Base-by-base conservation (phyloP, 2,329 filamentous ascomycete species). In the Myriosclerotinia curreyana region DNA sequence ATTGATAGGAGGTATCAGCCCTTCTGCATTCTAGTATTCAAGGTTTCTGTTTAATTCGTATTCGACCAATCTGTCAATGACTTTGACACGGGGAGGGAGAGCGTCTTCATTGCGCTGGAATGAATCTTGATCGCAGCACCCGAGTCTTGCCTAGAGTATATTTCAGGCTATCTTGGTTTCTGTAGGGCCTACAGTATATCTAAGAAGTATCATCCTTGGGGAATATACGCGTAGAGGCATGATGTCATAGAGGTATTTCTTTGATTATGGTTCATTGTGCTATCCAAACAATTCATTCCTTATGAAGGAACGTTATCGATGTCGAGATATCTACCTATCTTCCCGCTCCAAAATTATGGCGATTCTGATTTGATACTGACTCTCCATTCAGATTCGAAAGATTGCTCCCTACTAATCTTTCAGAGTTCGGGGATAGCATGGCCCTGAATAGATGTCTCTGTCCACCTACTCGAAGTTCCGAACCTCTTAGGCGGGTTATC, bases 291-390 rank as follows among this genome's bases (percentile, higher is more conserved):
- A 12, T 58, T 8, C 2, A 46, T 34, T 58, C 1, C 7, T 25
- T 7, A 6, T 36, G 7, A 48, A 36, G 20, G 20, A 36, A 34
- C 1, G 36, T 11, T 11, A 20, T 36, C 20, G 2, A 58, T 58
- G 15, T 36, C n/a, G 20, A 20, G 28, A 36, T 25, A 2, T 25
- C 42, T 20, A 11, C 14, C 5, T 20, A 8, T 31, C n/a, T 3
- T 34, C 12, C 0, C 31, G 31, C 14, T 28, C 28, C 34, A 34
- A 15, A n/a, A 1, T 36, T 3, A 58, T 11, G 20, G n/a, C 12
- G 28, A 36, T 48, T 48, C 42, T 46, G 42, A 58, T 58, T 48
- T 58, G 20, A 48, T 58, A 22, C 42, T 22, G 22, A 22, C n/a
- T 58, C 8, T 58, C 31, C 28, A 48, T 25, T 44, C n/a, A 36